Evolutionary conservation across 2,329 filamentous ascomycete species (phyloP).

Genomic region (Ophiognomonia clavigignenti-juglandacearum): DNA sequence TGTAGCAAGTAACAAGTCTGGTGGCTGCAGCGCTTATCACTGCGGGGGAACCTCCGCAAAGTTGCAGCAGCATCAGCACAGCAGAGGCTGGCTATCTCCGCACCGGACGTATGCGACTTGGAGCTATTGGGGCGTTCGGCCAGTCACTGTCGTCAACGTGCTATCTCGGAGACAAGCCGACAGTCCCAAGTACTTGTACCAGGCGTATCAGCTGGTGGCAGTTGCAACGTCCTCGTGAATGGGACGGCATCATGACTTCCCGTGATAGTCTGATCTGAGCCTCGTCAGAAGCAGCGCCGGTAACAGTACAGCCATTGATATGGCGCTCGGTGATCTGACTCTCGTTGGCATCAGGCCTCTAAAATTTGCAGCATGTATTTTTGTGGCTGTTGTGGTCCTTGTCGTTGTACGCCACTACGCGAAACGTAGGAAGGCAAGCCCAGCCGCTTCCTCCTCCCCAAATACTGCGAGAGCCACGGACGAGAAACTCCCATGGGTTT

Average conservation of each 20-base stretch:
- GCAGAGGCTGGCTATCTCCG: constrained; percentile 12
- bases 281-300: background rate
- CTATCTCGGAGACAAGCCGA: constrained; percentile 10
- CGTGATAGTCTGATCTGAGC: background rate
- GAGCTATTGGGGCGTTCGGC: background rate
- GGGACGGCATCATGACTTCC: background rate
- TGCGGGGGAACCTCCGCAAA: constrained; percentile 10
- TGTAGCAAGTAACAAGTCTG: background rate
- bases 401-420: background rate
- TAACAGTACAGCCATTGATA: background rate
- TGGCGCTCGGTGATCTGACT: constrained; percentile 2
- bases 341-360: background rate
- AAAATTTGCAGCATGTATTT: background rate
- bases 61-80: no score
- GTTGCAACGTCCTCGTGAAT: background rate
- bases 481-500: constrained; percentile 8
- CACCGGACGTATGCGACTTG: constrained; percentile 6
- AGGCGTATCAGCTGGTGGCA: background rate
- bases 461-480: background rate
- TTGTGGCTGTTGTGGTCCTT: constrained; percentile 2
- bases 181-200: background rate
- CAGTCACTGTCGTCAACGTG: constrained; percentile 2
- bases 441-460: background rate
- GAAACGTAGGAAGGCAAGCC: background rate
- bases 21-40: constrained; percentile 10